A percentile compares a stretch with the other conserved stretches of the same genome.
Conservation (phyloP, 1,139 yeast genomes). For the Geotrichum candidum region DNA sequence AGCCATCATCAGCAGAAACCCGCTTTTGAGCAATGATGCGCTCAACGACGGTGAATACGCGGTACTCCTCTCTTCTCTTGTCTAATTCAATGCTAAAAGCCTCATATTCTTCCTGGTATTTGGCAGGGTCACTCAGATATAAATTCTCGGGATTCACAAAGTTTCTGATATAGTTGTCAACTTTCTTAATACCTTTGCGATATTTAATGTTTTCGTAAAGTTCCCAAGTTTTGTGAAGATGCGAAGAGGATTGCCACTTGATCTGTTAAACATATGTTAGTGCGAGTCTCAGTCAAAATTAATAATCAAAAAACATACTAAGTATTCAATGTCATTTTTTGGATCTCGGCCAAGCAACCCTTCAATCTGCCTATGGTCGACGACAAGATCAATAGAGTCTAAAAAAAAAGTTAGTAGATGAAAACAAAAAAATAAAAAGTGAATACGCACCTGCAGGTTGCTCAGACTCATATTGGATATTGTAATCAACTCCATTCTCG, state of each 20-base stretch:
- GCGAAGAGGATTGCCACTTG: conserved; percentile 87
- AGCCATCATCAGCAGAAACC: conserved; percentile 52
- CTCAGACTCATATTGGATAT: conserved; percentile 38
- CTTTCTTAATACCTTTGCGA: conserved; percentile 70
- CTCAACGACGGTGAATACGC: conserved; percentile 80
- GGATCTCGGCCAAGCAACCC: conserved; percentile 30
- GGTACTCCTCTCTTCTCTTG: conserved; percentile 73
- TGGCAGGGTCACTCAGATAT: conserved; percentile 67
- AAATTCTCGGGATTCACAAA: conserved; percentile 67
- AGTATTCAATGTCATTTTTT: conserved; percentile 33
- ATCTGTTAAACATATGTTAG: conserved; percentile 36
- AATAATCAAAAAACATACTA: conserved; percentile 22
- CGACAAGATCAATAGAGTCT: conserved; percentile 37
- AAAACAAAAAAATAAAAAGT: conserved; percentile 21
- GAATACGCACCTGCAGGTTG: conserved; percentile 27
- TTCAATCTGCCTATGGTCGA: conserved; percentile 31
- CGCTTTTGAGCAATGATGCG: conserved; percentile 86
- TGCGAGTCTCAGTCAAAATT: neutral
- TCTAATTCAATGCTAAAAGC: conserved; percentile 89
- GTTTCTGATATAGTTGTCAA: conserved; percentile 86
- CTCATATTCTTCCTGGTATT: conserved; percentile 81
- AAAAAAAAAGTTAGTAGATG: conserved; percentile 5
- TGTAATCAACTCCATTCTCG: conserved; percentile 29
- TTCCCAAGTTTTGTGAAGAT: conserved; percentile 95
- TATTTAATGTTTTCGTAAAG: conserved; percentile 50